Percentiles rank a stretch among this genome's conserved stretches.
phyloP scores from a whole-genome alignment of 2,329 filamentous ascomycete species.

The Fusarium ambrosium region DNA sequence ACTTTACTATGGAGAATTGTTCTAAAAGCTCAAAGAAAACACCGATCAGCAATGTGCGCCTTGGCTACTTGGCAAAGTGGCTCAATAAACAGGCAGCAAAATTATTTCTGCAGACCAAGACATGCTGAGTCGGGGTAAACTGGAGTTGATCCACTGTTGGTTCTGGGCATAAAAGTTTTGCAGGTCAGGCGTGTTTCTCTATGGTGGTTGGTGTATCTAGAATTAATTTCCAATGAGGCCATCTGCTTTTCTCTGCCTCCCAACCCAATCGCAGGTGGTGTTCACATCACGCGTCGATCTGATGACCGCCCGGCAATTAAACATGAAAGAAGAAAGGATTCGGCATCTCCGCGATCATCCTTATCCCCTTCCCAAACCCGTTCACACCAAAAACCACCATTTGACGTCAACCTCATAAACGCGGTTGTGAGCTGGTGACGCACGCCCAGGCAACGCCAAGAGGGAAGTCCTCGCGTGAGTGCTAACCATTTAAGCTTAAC shows the following conservation, averaged over 20 bases:
- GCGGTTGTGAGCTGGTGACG: slow-evolving; percentile 32
- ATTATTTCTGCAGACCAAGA: slow-evolving; percentile 28
- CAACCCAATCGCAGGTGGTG: not conserved
- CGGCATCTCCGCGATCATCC: slow-evolving; percentile 4
- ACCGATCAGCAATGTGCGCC: not conserved
- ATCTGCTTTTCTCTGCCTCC: not conserved
- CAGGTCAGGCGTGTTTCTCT: not conserved
- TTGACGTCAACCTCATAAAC: slow-evolving; percentile 36
- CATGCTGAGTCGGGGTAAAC: slow-evolving; percentile 14
- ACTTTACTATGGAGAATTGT: not conserved
- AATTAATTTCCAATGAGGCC: not conserved
- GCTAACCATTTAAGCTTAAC: slow-evolving; percentile 38
- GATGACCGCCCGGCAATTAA: not conserved
- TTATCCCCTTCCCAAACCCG: slow-evolving; percentile 7
- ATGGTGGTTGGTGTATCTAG: no score
- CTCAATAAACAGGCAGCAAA: slow-evolving; percentile 32
- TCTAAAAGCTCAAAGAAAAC: not conserved
- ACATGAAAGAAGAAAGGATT: not conserved
- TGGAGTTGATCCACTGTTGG: slow-evolving; percentile 12
- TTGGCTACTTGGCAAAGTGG: slow-evolving; percentile 14
- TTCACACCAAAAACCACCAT: not conserved
- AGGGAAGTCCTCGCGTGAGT: slow-evolving; percentile 15
- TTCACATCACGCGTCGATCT: not conserved
- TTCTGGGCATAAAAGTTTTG: not conserved
- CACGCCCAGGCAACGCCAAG: slow-evolving; percentile 31